Base-by-base conservation (phyloP, 768 basidiomycete species). In the Podaxis pistillaris region DNA sequence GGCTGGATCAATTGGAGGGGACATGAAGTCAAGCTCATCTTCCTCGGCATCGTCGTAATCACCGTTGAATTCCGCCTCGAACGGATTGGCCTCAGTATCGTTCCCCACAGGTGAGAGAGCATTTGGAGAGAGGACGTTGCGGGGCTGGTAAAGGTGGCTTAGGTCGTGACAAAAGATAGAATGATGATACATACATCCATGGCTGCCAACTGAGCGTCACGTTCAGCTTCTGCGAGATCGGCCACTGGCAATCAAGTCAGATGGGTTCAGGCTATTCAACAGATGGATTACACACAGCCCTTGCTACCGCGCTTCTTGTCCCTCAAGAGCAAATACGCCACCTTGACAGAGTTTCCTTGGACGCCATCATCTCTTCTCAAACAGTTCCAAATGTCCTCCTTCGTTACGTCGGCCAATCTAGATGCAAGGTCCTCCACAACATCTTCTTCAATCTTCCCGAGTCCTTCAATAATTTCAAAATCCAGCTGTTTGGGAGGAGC, bases 271-370 rank as follows among this genome's bases (percentile, higher is more conserved):
- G 6, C 47, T 12, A 26, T 3, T 36, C 53, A 38, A 40, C 40
- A 15, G 50, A 60, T 4, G 38, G 6, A 54, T 13, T 12, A 81
- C 94, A 81, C 69, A 96, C 95, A 76, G 72, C 94, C 93, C 73
- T 90, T 85, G 5, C 94, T 88, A 58, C 91, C 81, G 41, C 94
- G 79, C 67, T 87, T 81, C 77, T 95, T 95, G 70, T 99, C 96
- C 61, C 94, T 81, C 50, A 97, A 79, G 3, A 99, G 80, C 85
- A 95, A 87, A 74, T 98, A 99, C 0, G 96, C 95, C 6, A 99
- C 95, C 75, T 97, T 96, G 71, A 98, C 90, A 58, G 93, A 89
- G 71, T 98, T 97, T 41, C 95, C 93, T 64, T 89, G 87, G 46
- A 86, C 81, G 0, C 92, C 94, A 65, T 96, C 94, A 57, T 95